Conservation (phyloP, 495 filamentous ascomycete genomes). For the Aspergillus steynii region DNA sequence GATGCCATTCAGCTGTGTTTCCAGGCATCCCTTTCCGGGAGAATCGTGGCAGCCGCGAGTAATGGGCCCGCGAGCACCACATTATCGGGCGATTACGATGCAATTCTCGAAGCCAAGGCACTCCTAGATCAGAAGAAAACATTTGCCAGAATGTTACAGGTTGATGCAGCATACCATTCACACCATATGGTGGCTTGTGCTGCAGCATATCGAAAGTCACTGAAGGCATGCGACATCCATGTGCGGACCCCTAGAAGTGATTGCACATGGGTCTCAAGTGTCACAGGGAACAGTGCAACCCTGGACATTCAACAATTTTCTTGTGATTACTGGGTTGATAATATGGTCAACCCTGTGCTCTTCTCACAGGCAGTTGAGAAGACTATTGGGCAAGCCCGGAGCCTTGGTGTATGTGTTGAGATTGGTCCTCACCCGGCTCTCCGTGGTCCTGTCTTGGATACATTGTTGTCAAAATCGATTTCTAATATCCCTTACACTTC, state of each 20-base stretch:
- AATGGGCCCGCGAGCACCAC: slow-evolving; percentile 36
- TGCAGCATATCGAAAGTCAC: slow-evolving; percentile 34
- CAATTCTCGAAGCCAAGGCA: slow-evolving; percentile 38
- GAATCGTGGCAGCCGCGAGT: slow-evolving; percentile 34
- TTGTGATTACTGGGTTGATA: slow-evolving; percentile 52
- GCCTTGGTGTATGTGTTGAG: slow-evolving; percentile 35
- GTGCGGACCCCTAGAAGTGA: too few relatives aligned
- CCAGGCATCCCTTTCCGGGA: slow-evolving; percentile 24
- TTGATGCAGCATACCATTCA: slow-evolving; percentile 42
- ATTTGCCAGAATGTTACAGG: slow-evolving; percentile 38
- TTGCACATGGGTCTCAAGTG: too few relatives aligned
- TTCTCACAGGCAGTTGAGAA: slow-evolving; percentile 48
- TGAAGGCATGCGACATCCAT: slow-evolving; percentile 17
- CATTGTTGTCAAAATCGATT: too few relatives aligned
- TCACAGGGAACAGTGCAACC: too few relatives aligned
- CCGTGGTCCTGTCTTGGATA: slow-evolving; percentile 6
- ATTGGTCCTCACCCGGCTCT: slow-evolving; percentile 53
- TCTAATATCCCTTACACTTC: too few relatives aligned
- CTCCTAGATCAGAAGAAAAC: slow-evolving; percentile 45
- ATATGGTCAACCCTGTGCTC: slow-evolving; percentile 52
- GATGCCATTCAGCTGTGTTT: slow-evolving; percentile 35
- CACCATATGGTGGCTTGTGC: slow-evolving; percentile 51
- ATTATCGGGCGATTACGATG: slow-evolving; percentile 42
- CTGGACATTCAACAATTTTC: background rate
- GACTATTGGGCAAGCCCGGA: slow-evolving; percentile 23